Base-by-base conservation (phyloP, 257 asterid genomes). In the Solanum bukasovii region DNA sequence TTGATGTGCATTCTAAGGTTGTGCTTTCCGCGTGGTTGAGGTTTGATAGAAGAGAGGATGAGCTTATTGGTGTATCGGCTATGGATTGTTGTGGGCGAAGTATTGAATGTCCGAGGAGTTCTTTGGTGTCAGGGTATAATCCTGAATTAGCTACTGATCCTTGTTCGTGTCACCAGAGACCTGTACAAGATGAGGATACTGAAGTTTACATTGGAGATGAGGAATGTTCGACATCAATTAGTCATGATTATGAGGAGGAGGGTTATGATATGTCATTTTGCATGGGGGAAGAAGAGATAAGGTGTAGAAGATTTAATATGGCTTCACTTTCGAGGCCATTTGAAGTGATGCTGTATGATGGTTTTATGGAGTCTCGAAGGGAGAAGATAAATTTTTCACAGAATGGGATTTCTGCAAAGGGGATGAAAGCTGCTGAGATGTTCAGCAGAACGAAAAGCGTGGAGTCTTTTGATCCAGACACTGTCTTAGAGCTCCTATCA, bases 11-110 rank as follows among this genome's bases (percentile, higher is more conserved):
- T 92, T 93, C 94, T 14, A 97, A 97, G 94, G 94, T 95, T 89
- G 98, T 97, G 4, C 92, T 97, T 20, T 94, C 99, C 0, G 93
- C 98, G n/a, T 97, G 99, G 99, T 88, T 97, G 91, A 95, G 98
- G 93, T 95, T 77, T 79, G 98, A 96, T 89, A 93, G 99, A 88
- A 93, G 98, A 89, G 99, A 97, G 89, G 98, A 95, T 65, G 99
- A 96, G 93, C 89, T 97, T 87, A 88, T 93, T 37, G 99, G 99
- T 70, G 90, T 94, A 49, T 94, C 97, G 0, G 95, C 98, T 1
- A 93, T 97, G 99, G 95, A 95, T 89, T 96, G 99, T 88, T 91
- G 93, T 40, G 96, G 98, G 21, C 89, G 95, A 90, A 93, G 87
- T 83, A 90, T 94, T 94, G 99, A 97, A 77, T 97, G 99, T 92